Base-by-base conservation (phyloP, 257 asterid genomes). In the Fraxinus anomala region DNA sequence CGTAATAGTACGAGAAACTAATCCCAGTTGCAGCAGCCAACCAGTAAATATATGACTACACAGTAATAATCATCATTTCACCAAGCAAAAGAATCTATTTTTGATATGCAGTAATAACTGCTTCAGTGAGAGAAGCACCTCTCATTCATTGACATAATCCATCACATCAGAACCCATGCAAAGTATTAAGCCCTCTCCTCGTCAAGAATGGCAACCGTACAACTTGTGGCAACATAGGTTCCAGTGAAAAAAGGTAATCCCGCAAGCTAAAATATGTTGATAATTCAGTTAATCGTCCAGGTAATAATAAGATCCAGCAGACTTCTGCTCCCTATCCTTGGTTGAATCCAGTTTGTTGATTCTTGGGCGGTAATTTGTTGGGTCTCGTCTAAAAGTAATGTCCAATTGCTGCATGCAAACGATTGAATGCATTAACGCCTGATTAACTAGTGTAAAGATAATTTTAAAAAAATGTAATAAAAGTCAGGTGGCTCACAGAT, bases 351-450 rank as follows among this genome's bases (percentile, higher is more conserved):
- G 86, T 82, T 93, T 96, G 89, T 96, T 96, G 89, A 96, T 96
- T 84, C 99, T 89, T 26, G 99, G 99, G 23, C 96, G 95, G 71
- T 9, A 96, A 82, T 96, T 96, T 66, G 98, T 93, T 28, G 99
- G 99, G 84, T 96, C 99, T 81, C 98, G 83, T 86, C 99, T 89
- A 82, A 96, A 96, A 31, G 98, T 96, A 74, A 96, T 96, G 76
- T 96, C 94, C 87, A 96, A 87, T 76, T 96, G 99, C 99, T 96
- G 86, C 91, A 89, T 75, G 3, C 67, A 72, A 26, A 63, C 34
- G 4, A 26, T 56, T 26, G 21, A 12, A 63, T 12, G 19, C 34
- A 63, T 63, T 12, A 26, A 2, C 2, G 17, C 0, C 8, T 31
- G 12, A 31, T 63, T 63, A 54, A 54, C 23, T 19, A 6, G 24